These are phyloP conservation scores for Cubamyces lactineus DNA, from an alignment of 768 basidiomycete genomes.

Conservation along the genomic window DNA sequence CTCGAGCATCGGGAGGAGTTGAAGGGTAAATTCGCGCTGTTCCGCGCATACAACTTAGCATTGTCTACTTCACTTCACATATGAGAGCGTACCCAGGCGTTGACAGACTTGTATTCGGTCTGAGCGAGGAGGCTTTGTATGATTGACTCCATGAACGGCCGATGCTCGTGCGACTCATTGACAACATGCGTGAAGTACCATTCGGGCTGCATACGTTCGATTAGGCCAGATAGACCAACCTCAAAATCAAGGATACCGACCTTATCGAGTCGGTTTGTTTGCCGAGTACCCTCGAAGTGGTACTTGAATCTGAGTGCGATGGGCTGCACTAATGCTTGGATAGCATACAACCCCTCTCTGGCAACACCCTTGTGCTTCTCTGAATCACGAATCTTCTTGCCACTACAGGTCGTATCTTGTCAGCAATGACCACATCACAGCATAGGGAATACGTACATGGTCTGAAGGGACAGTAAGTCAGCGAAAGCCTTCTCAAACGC, in stretches of 20 bases:
- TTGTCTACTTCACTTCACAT: no score
- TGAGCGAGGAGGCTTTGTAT: slow-evolving; percentile 70
- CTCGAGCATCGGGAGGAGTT: slow-evolving; percentile 77
- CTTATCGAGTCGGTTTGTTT: slow-evolving; percentile 94
- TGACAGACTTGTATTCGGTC: slow-evolving; percentile 64
- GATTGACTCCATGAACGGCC: slow-evolving; percentile 73
- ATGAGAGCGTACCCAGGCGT: slow-evolving; percentile 67
- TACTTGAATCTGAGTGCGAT: slow-evolving; percentile 89
- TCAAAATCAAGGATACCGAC: slow-evolving; percentile 39
- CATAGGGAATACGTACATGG: slow-evolving; percentile 55
- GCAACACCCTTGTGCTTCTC: slow-evolving; percentile 31
- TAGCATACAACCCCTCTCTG: slow-evolving; percentile 73
- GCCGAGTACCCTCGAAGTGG: slow-evolving; percentile 86
- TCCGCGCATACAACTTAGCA: neutral
- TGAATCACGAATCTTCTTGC: slow-evolving; percentile 47
- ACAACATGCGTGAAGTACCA: slow-evolving; percentile 95
- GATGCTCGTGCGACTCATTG: slow-evolving; percentile 86
- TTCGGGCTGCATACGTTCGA: slow-evolving; percentile 67
- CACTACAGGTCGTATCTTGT: slow-evolving; percentile 41
- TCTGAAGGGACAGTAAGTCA: slow-evolving; percentile 78
- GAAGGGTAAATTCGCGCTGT: slow-evolving; percentile 81
- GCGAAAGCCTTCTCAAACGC: slow-evolving; percentile 78
- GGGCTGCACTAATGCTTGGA: slow-evolving; percentile 84
- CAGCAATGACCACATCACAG: neutral
- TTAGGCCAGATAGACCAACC: neutral